Evolutionary conservation across 306 rosid species (phyloP).

Genomic region (Mucuna pruriens): DNA sequence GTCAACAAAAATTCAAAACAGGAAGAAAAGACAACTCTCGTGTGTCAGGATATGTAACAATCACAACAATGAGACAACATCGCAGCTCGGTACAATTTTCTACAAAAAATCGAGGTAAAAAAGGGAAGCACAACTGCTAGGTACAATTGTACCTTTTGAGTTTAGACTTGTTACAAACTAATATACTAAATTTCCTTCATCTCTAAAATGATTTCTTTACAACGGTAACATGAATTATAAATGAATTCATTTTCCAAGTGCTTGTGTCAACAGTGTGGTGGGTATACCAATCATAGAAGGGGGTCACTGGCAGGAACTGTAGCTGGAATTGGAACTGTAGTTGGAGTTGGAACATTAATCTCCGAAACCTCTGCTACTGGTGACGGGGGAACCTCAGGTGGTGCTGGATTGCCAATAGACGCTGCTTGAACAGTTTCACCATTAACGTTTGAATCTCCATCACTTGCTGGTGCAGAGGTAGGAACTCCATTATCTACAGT

Average conservation of each 20-base stretch:
- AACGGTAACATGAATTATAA: conserved; percentile 12
- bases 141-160: conserved; percentile 30
- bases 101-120: conserved; percentile 28
- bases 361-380: conserved; percentile 45
- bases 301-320: conserved; percentile 46
- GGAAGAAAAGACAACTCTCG: background rate
- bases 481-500: conserved; percentile 36
- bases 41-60: conserved; percentile 15
- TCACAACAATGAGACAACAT: conserved; percentile 33
- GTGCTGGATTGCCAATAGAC: conserved; percentile 38
- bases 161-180: conserved; percentile 39
- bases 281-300: conserved; percentile 43
- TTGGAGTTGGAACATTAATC: conserved; percentile 33
- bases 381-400: conserved; percentile 46
- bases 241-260: conserved; percentile 16
- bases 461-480: conserved; percentile 47
- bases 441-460: conserved; percentile 39
- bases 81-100: conserved; percentile 15
- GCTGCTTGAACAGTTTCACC: conserved; percentile 47
- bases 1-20: background rate
- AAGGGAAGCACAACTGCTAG: conserved; percentile 9
- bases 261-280: conserved; percentile 1
- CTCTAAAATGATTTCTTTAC: conserved; percentile 46
- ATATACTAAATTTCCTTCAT: conserved; percentile 30
- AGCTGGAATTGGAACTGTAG: conserved; percentile 38